Evolutionary conservation across 2,329 filamentous ascomycete species (phyloP).

Genomic region (Phoma sp.): DNA sequence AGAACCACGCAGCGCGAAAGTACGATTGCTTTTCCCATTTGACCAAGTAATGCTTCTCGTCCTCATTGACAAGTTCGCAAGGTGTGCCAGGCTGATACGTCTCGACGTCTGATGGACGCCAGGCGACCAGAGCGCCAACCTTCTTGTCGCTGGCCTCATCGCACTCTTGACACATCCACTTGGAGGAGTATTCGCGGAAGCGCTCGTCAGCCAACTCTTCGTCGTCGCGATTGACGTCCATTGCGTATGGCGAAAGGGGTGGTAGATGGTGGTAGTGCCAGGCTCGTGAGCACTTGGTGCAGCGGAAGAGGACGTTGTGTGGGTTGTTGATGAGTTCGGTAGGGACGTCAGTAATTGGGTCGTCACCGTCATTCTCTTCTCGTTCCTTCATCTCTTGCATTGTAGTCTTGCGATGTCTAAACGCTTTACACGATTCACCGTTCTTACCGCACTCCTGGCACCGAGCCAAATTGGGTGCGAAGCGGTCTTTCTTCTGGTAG

Average conservation of each 20-base stretch:
- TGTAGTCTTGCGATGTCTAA: constrained; percentile 73
- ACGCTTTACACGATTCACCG: constrained; percentile 75
- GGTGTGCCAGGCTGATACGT: constrained; percentile 60
- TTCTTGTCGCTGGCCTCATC: constrained; percentile 64
- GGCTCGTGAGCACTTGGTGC: constrained; percentile 73
- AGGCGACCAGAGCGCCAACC: constrained; percentile 81
- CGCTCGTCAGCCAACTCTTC: constrained; percentile 64
- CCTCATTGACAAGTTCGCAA: constrained; percentile 67
- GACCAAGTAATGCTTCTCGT: constrained; percentile 88
- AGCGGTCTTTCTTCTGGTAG: constrained; percentile 69
- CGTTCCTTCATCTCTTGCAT: constrained; percentile 84
- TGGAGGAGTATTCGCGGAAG: constrained; percentile 72
- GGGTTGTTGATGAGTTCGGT: constrained; percentile 73
- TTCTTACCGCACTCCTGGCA: constrained; percentile 72
- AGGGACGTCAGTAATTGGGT: constrained; percentile 73
- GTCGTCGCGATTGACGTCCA: constrained; percentile 53
- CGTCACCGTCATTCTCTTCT: constrained; percentile 76
- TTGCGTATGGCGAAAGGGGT: constrained; percentile 50
- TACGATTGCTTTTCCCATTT: constrained; percentile 87
- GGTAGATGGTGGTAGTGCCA: constrained; percentile 88
- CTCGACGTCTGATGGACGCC: constrained; percentile 73
- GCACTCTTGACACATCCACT: constrained; percentile 85
- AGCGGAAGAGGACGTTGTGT: constrained; percentile 82
- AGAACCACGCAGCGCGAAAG: constrained; percentile 82
- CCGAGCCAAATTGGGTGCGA: constrained; percentile 70